Base-by-base conservation (phyloP, 257 asterid species). In the Nicotiana undulata region DNA sequence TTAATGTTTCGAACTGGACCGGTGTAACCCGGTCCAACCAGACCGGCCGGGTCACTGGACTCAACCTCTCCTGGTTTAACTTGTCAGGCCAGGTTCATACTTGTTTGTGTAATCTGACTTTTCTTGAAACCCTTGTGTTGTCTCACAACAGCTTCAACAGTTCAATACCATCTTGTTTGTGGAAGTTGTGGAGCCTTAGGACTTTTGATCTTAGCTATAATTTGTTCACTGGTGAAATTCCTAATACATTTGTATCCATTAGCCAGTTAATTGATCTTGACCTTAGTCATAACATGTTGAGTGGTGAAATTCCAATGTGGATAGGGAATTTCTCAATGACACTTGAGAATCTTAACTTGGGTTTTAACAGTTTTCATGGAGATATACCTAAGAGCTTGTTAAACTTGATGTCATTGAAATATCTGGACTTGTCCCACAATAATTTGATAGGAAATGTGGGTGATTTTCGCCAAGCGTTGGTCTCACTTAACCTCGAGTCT, bases 351-450 rank as follows among this genome's bases (percentile, higher is more conserved):
- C 86, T 94, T 15, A 55, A 88, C 84, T 81, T 94, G 83, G 90
- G 91, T 22, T 93, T 83, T 86, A 94, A 94, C 81, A 17, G n/a
- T 37, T 89, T 93, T 79, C 65, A 6, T 1, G 97, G 97, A 26
- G 88, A 86, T 70, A 84, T 93, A 66, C 98, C 98, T 4, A 11
- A 68, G 4, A 81, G 89, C 89, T 86, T 95, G 92, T 85, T 81
- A 26, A 58, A 81, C 65, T 82, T 86, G 18, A 81, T 80, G 83
- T 83, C 90, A 0, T 72, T 93, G 85, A 86, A 63, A 63, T 81
- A 82, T 79, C 80, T 95, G 87, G 98, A 95, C 81, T 90, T 95
- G 58, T 92, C 99, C 22, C 92, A 86, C 83, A 95, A 95, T 80
- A 65, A 76, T 83, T 81, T 95, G 56, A 77, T 86, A 7, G 99